A percentile compares a stretch with the other conserved stretches of the same genome.
These are phyloP conservation scores for Pseudomassariella vexata DNA, from an alignment of 2,329 filamentous ascomycete species.

Conservation along the genomic window DNA sequence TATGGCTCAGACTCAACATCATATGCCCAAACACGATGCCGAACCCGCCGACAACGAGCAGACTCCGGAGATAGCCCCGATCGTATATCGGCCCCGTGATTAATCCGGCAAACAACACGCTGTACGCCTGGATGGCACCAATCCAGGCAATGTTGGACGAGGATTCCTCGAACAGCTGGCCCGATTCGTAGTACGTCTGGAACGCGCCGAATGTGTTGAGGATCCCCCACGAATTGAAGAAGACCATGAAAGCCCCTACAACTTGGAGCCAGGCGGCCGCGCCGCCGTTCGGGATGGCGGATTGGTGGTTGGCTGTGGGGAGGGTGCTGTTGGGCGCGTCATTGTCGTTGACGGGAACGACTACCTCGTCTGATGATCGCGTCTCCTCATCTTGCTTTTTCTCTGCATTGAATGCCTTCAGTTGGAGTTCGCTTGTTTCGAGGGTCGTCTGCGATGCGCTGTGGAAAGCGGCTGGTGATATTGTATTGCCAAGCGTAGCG, in stretches of 20 bases:
- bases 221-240: slow-evolving; percentile 17
- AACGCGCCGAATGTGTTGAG: slow-evolving; percentile 17
- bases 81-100: slow-evolving; percentile 15
- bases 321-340: too few species aligned
- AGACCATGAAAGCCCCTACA: slow-evolving; percentile 12
- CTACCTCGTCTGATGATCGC: too few species aligned
- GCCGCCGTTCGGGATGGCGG: slow-evolving; percentile 4
- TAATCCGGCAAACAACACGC: slow-evolving; percentile 12
- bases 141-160: slow-evolving; percentile 17
- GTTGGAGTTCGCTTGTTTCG: too few species aligned
- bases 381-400: too few species aligned
- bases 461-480: too few species aligned
- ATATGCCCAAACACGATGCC: not conserved
- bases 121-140: slow-evolving; percentile 13
- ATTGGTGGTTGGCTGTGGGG: too few species aligned
- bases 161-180: slow-evolving; percentile 5
- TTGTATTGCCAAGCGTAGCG: too few species aligned
- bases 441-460: too few species aligned
- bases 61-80: slow-evolving; percentile 10
- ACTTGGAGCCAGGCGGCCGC: slow-evolving; percentile 14
- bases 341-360: too few species aligned
- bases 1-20: not conserved
- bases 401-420: too few species aligned
- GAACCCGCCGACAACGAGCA: slow-evolving; percentile 10
- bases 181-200: slow-evolving; percentile 15